phyloP scores from a whole-genome alignment of 345 rosid genomes.

The Laguncularia racemosa region DNA sequence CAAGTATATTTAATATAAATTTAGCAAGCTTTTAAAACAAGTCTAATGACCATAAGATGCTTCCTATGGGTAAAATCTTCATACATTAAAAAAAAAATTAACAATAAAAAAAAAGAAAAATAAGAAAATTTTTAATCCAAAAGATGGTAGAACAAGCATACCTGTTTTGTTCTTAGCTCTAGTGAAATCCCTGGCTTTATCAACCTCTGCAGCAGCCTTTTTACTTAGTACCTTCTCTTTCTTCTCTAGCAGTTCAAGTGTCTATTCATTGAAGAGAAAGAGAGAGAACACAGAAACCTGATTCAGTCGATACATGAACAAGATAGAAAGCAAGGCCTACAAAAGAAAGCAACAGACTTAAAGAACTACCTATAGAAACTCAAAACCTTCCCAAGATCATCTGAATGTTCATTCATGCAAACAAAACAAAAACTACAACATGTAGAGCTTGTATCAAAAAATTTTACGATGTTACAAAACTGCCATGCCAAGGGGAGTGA shows the following conservation, averaged over 20 bases:
- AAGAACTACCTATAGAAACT: no score
- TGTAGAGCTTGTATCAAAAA: no score
- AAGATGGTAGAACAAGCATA: constrained; percentile 12
- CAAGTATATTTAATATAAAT: no score
- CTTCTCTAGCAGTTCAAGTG: constrained; percentile 94
- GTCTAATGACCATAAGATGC: background rate
- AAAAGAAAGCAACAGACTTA: no score
- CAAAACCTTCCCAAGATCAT: no score
- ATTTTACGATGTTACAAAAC: no score
- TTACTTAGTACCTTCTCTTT: constrained; percentile 81
- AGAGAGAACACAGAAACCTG: background rate
- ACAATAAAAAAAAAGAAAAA: background rate
- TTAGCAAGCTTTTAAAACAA: no score
- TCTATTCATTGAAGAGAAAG: constrained; percentile 25
- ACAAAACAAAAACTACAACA: no score
- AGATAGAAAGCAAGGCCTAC: background rate
- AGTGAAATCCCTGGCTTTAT: constrained; percentile 65
- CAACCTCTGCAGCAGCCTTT: constrained; percentile 76
- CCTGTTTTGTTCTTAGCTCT: constrained; percentile 75
- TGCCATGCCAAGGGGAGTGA: no score
- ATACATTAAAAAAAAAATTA: background rate
- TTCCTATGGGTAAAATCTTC: background rate
- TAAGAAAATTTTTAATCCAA: background rate
- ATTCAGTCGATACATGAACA: background rate
- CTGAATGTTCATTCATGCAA: no score